Base-by-base conservation (phyloP, 257 asterid genomes). In the Handroanthus guayacan region DNA sequence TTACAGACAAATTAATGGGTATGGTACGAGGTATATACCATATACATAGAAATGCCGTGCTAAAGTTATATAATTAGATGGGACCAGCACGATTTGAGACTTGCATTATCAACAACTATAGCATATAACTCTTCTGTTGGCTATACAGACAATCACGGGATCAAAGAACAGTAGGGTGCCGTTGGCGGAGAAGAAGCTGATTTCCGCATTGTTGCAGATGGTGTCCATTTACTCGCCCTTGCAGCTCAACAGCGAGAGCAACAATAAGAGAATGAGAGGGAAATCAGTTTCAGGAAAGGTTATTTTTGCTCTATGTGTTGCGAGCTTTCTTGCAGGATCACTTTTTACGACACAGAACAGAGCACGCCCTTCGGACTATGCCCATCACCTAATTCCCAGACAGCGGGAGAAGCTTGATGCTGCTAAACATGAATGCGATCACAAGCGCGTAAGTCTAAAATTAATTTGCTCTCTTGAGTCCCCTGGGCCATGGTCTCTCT, bases 311-410 rank as follows among this genome's bases (percentile, higher is more conserved):
- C 82, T 89, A 2, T 91, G 97, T 68, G 39, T 86, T 10, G 86
- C 87, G 2, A 85, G 95, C 84, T 91, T 91, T 84, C 79, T 86
- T 11, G 90, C 85, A 37, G 97, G 97, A 43, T 82, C 89, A 18
- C 83, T 91, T 38, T 79, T 91, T 36, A 81, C 82, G 2, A 78
- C 85, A 34, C 86, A 82, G 54, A 77, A 70, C 4, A 73, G 80
- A 82, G 75, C 82, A 13, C 84, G 69, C 31, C 69, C 84, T 14
- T 66, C 72, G 11, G 82, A 66, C 45, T 20, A 43, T 36, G 38
- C 69, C 3, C 72, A 45, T 17, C 79, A 77, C 16, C 72, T 57
- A 5, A 65, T 79, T 16, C 76, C 79, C 14, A 36, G 20, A 16
- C 82, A 68, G 56, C 70, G 55, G 62, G 81, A 61, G 25, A 74